phyloP scores from a whole-genome alignment of 306 rosid genomes.

The Dryas drummondii region DNA sequence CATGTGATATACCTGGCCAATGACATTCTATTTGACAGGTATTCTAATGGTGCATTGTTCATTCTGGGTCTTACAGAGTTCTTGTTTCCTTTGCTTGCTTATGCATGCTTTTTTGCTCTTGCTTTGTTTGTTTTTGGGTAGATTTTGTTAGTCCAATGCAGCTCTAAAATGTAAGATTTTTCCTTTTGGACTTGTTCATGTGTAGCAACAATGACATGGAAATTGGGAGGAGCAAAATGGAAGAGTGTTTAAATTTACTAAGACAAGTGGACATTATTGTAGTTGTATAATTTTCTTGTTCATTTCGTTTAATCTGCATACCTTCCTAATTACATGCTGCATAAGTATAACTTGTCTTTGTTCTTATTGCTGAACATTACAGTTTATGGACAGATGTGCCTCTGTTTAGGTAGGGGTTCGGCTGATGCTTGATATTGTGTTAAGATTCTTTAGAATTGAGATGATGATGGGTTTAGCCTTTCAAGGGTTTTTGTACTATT shows the following conservation, averaged over 20 bases:
- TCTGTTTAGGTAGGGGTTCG: background rate
- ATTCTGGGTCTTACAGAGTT: background rate
- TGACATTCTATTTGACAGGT: constrained; percentile 96
- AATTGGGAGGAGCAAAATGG: background rate
- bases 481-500: background rate
- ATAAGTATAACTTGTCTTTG: background rate
- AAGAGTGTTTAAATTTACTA: no score
- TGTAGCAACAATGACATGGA: background rate
- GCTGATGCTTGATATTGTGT: background rate
- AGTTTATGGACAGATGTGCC: background rate
- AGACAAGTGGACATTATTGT: background rate
- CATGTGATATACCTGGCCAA: constrained; percentile 88
- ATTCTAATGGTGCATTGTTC: background rate
- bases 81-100: background rate
- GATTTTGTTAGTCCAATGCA: background rate
- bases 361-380: background rate
- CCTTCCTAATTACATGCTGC: background rate
- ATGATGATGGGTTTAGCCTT: constrained; percentile 2
- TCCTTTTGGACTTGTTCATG: background rate
- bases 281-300: background rate
- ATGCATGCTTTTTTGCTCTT: background rate
- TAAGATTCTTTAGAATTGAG: background rate
- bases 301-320: background rate
- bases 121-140: background rate
- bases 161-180: background rate